Percentiles rank a stretch among this genome's conserved stretches.
These are phyloP conservation scores for Acarospora socialis DNA, from an alignment of 2,329 filamentous ascomycete genomes.

Conservation along the genomic window DNA sequence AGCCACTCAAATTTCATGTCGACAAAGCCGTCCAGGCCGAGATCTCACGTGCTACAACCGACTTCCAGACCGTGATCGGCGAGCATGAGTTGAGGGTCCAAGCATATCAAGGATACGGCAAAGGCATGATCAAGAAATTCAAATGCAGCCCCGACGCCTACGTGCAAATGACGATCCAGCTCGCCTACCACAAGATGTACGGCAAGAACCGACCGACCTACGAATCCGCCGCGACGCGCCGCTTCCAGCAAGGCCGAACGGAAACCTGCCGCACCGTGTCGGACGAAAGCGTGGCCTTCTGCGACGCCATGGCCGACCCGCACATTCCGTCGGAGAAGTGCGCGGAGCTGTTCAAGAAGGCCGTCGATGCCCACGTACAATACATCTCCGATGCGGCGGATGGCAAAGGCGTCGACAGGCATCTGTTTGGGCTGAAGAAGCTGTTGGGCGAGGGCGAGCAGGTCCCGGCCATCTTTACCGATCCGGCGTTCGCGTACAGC, in stretches of 20 bases:
- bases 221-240: constrained; percentile 85
- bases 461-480: constrained; percentile 68
- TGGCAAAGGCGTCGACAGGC: constrained; percentile 85
- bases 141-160: constrained; percentile 95
- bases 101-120: constrained; percentile 93
- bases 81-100: constrained; percentile 87
- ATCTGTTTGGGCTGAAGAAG: constrained; percentile 95
- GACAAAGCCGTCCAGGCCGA: constrained; percentile 59
- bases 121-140: constrained; percentile 98
- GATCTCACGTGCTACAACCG: constrained; percentile 60
- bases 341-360: constrained; percentile 65
- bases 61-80: constrained; percentile 70
- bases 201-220: constrained; percentile 96
- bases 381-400: constrained; percentile 85
- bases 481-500: constrained; percentile 74
- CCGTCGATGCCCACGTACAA: constrained; percentile 67
- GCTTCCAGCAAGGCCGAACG: constrained; percentile 91
- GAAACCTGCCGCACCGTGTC: constrained; percentile 90
- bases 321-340: constrained; percentile 48
- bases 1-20: constrained; percentile 63
- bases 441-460: constrained; percentile 68
- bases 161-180: constrained; percentile 96
- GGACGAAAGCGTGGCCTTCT: constrained; percentile 83
- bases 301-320: constrained; percentile 67
- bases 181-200: constrained; percentile 98